A percentile compares a stretch with the other conserved stretches of the same genome.
phyloP scores from a whole-genome alignment of 225 moss, liverwort and hornwort species.

The Marchantia polymorpha region DNA sequence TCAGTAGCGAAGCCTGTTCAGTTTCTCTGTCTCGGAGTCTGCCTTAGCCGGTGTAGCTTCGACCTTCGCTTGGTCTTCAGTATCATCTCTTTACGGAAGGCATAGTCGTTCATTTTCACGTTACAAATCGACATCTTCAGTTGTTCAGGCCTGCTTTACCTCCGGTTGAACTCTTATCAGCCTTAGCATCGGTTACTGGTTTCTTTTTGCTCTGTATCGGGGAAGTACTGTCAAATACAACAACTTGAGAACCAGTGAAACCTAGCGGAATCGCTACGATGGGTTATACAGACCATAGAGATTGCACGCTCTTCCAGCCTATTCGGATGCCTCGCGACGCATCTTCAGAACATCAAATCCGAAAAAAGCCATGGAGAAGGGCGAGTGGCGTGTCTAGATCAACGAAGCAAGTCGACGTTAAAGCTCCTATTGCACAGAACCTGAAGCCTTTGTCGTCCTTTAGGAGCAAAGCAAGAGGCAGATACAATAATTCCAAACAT shows the following conservation, averaged over 20 bases:
- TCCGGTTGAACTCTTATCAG: slow-evolving; percentile 12
- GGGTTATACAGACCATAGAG: slow-evolving; percentile 14
- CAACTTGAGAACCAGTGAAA: slow-evolving; percentile 15
- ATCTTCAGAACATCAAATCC: background rate
- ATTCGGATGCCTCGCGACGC: slow-evolving; percentile 9
- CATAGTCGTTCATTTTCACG: slow-evolving; percentile 14
- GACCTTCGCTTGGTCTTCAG: background rate
- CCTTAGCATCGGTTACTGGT: slow-evolving; percentile 8
- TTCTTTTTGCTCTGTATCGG: slow-evolving; percentile 10
- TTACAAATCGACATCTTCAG: slow-evolving; percentile 8
- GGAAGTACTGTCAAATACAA: slow-evolving; percentile 8
- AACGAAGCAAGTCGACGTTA: background rate
- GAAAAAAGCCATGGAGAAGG: slow-evolving; percentile 13
- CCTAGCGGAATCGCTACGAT: background rate
- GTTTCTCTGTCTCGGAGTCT: too few species aligned
- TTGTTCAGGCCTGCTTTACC: slow-evolving; percentile 10
- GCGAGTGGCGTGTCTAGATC: slow-evolving; percentile 5
- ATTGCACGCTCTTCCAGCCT: background rate
- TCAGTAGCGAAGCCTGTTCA: too few species aligned
- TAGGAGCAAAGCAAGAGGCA: slow-evolving; percentile 20
- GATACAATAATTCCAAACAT: slow-evolving; percentile 15
- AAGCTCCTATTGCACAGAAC: background rate
- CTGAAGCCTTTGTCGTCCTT: slow-evolving; percentile 7
- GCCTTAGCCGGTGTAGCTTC: background rate
- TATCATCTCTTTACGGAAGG: background rate